A percentile compares a stretch with the other conserved stretches of the same genome.
Evolutionary conservation across 371 early-diverging fungal genomes (phyloP).

Genomic region (Capillidium rhysosporum): DNA sequence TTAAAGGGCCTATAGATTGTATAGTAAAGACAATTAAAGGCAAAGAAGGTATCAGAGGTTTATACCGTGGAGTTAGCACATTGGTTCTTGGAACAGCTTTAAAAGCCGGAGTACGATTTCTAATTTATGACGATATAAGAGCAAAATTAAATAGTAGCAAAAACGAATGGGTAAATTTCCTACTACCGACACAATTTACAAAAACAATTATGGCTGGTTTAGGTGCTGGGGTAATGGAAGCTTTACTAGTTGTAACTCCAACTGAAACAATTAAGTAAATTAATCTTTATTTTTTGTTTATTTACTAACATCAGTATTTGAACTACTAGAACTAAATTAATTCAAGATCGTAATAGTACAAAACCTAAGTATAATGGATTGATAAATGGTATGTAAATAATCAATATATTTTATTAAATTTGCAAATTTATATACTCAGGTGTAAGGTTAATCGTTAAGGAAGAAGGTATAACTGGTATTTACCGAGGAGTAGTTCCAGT

Average conservation of each 20-base stretch:
- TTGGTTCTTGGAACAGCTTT: conserved; percentile 74
- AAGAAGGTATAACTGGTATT: conserved; percentile 64
- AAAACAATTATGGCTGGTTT: conserved; percentile 59
- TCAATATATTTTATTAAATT: neutral
- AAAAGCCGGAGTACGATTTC: conserved; percentile 80
- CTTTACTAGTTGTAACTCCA: conserved; percentile 69
- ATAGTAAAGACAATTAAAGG: conserved; percentile 30
- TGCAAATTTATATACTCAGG: conserved; percentile 10
- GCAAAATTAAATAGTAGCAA: conserved; percentile 21
- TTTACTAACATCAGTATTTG: neutral
- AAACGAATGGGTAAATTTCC: no score
- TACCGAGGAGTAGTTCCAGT: conserved; percentile 80
- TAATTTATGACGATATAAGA: conserved; percentile 70
- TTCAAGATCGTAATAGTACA: conserved; percentile 46
- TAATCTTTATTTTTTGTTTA: neutral
- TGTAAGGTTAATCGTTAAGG: conserved; percentile 29
- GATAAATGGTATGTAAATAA: conserved; percentile 36
- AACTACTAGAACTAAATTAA: conserved; percentile 47
- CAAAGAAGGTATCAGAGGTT: conserved; percentile 34
- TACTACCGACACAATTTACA: conserved; percentile 11
- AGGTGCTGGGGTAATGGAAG: conserved; percentile 77
- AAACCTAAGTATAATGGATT: conserved; percentile 58
- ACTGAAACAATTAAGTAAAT: conserved; percentile 80
- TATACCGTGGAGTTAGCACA: conserved; percentile 70
- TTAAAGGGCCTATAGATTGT: conserved; percentile 67